Evolutionary conservation across 768 basidiomycete genomes (phyloP).

Genomic region (Boletus fagicola): DNA sequence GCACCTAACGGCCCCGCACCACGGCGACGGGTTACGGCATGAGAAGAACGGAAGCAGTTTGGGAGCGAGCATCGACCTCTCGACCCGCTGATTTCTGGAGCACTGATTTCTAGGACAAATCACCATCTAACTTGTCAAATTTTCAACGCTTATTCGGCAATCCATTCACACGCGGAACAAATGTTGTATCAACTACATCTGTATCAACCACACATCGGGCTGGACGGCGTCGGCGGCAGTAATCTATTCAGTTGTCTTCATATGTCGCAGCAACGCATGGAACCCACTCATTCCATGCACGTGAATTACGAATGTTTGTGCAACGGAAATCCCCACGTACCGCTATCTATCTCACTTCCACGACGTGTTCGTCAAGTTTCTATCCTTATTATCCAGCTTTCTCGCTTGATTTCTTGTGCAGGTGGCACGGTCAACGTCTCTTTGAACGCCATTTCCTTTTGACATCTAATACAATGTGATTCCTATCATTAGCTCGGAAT

Average conservation of each 20-base stretch:
- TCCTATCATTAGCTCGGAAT: constrained; percentile 3
- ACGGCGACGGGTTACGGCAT: constrained; percentile 24
- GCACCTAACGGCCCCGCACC: constrained; percentile 14
- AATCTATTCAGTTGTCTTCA: constrained; percentile 34
- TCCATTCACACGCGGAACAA: constrained; percentile 28
- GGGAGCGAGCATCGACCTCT: constrained; percentile 33
- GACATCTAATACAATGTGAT: constrained; percentile 3
- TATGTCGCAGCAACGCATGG: constrained; percentile 28
- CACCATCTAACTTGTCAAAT: constrained; percentile 17
- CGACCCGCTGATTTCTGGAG: constrained; percentile 22
- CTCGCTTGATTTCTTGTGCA: constrained; percentile 19
- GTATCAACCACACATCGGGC: constrained; percentile 33
- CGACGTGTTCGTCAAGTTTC: constrained; percentile 15
- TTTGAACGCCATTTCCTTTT: constrained; percentile 5
- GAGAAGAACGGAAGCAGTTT: constrained; percentile 27
- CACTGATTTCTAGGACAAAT: constrained; percentile 3
- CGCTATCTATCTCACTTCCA: constrained; percentile 22
- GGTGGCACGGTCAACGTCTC: constrained; percentile 8
- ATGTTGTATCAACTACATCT: constrained; percentile 36
- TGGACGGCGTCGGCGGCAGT: constrained; percentile 23
- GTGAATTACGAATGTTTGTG: constrained; percentile 30
- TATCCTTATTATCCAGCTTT: constrained; percentile 31
- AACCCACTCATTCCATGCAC: constrained; percentile 16
- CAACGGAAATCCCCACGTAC: constrained; percentile 13
- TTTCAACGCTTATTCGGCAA: constrained; percentile 18